A percentile compares a stretch with the other conserved stretches of the same genome.
These are phyloP conservation scores for Aspergillus sp. DNA, from an alignment of 2,329 filamentous ascomycete genomes.

Conservation along the genomic window DNA sequence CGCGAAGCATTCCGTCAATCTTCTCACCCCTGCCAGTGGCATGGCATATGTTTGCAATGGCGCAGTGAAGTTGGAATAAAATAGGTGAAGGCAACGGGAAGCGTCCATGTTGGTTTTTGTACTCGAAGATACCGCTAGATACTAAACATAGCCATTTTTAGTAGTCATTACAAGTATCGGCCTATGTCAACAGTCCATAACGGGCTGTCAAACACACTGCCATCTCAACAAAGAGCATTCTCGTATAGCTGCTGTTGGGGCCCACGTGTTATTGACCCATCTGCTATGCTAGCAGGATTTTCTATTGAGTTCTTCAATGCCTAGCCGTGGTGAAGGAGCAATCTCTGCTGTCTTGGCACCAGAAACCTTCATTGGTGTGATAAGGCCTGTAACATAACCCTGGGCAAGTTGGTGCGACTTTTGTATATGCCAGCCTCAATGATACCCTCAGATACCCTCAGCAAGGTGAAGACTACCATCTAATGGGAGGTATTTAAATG, in stretches of 20 bases:
- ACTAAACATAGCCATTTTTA: no score
- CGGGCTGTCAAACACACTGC: conserved; percentile 11
- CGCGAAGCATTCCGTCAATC: conserved; percentile 10
- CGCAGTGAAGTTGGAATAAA: conserved; percentile 13
- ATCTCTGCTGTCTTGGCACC: conserved; percentile 10
- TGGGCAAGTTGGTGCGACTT: conserved; percentile 10
- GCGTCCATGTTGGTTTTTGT: conserved; percentile 1
- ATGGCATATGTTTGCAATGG: conserved; percentile 14
- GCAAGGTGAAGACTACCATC: conserved; percentile 10
- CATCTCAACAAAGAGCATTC: conserved; percentile 14
- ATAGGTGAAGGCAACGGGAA: conserved; percentile 10
- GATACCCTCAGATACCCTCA: conserved; percentile 5
- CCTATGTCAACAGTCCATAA: neutral
- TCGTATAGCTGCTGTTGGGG: conserved; percentile 3
- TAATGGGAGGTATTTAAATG: conserved; percentile 7
- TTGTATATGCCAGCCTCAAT: conserved; percentile 7
- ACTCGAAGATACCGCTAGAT: no score
- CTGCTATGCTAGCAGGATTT: conserved; percentile 5
- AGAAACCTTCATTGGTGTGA: conserved; percentile 13
- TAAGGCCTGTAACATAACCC: conserved; percentile 10
- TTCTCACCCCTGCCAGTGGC: conserved; percentile 11
- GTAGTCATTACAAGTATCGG: no score
- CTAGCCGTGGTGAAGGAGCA: conserved; percentile 9
- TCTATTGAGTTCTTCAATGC: conserved; percentile 13
- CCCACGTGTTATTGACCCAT: conserved; percentile 5